These are phyloP conservation scores for Podila verticillata DNA, from an alignment of 192 early-diverging fungal species.

Conservation along the genomic window DNA sequence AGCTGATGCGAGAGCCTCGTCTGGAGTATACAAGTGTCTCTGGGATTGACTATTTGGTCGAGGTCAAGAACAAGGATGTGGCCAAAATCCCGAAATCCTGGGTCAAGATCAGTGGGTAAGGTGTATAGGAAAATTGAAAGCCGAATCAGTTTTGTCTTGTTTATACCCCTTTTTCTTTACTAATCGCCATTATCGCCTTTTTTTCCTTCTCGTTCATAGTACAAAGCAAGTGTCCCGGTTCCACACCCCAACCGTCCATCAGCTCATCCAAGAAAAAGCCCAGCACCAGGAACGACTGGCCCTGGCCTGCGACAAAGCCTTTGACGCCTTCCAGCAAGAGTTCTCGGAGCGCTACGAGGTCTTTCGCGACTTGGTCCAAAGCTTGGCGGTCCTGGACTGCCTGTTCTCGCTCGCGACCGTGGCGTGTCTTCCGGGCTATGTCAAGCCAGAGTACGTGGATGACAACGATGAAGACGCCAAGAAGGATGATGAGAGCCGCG, in stretches of 20 bases:
- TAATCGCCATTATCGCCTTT: no score
- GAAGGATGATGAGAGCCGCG: not conserved
- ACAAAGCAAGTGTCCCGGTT: conserved; percentile 77
- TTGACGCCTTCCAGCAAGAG: conserved; percentile 61
- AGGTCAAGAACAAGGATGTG: conserved; percentile 66
- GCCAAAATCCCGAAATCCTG: conserved; percentile 75
- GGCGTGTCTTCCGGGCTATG: conserved; percentile 65
- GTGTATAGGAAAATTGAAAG: not conserved
- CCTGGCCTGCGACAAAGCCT: conserved; percentile 66
- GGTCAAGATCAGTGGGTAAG: conserved; percentile 67
- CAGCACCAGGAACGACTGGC: conserved; percentile 62
- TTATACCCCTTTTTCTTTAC: not conserved
- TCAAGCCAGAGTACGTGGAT: conserved; percentile 65
- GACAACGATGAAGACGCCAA: conserved; percentile 35
- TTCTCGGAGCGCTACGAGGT: conserved; percentile 65
- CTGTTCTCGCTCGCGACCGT: conserved; percentile 67
- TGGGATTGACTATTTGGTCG: conserved; percentile 81
- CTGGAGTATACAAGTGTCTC: conserved; percentile 72
- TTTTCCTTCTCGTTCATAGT: conserved; percentile 9
- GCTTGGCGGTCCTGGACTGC: conserved; percentile 71
- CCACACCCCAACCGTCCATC: conserved; percentile 67
- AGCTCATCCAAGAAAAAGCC: conserved; percentile 65
- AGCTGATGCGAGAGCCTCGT: conserved; percentile 51
- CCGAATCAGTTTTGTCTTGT: not conserved
- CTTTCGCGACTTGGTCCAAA: conserved; percentile 66